phyloP scores from a whole-genome alignment of 1,284 basidiomycete species.

The Ceratobasidium sp. region DNA sequence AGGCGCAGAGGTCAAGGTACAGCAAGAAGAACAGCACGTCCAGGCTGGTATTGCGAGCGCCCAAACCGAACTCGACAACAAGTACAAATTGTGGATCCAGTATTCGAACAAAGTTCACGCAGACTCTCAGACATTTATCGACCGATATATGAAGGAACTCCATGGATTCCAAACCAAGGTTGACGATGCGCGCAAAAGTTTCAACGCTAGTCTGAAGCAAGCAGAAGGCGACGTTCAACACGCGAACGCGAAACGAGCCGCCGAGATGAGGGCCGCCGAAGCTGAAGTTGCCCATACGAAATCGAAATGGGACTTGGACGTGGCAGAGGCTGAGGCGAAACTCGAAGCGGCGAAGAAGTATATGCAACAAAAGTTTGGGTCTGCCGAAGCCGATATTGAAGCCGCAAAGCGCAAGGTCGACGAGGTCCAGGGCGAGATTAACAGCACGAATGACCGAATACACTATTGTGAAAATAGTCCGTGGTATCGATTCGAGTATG shows the following conservation, averaged over 20 bases:
- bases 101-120: neutral
- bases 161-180: too few relatives aligned
- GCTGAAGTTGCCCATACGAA: too few relatives aligned
- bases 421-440: slow-evolving; percentile 4
- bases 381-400: neutral
- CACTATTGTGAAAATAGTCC: too few relatives aligned
- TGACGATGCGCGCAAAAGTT: too few relatives aligned
- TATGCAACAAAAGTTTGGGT: neutral
- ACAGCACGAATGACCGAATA: neutral
- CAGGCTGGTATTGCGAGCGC: neutral
- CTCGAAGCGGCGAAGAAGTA: neutral
- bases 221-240: neutral
- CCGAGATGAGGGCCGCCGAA: too few relatives aligned
- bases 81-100: neutral
- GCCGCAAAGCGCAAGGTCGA: neutral
- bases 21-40: neutral
- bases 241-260: too few relatives aligned
- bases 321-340: neutral
- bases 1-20: neutral
- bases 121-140: neutral
- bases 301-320: neutral
- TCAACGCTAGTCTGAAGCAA: neutral
- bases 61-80: neutral
- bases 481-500: too few relatives aligned
- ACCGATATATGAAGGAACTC: neutral